phyloP scores from a whole-genome alignment of 73 alveolate species.

The Paramecium pentaurelia region DNA sequence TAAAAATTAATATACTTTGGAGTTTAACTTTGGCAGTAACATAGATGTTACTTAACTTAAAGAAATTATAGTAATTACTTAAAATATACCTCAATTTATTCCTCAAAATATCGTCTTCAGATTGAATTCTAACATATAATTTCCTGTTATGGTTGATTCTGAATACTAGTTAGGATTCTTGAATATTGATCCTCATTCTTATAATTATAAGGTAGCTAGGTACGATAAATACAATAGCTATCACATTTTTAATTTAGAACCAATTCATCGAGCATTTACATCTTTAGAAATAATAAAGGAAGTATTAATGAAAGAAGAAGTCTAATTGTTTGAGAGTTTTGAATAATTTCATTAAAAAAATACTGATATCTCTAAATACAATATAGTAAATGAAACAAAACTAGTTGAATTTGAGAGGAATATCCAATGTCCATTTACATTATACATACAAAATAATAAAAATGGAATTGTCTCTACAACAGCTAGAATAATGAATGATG shows the following conservation, averaged over 20 bases:
- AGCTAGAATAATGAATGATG: not conserved
- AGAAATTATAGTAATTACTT: not conserved
- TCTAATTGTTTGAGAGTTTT: not conserved
- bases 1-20: not conserved
- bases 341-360: not conserved
- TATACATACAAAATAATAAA: not conserved
- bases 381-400: not conserved
- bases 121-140: not conserved
- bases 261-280: not conserved
- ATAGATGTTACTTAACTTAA: not conserved
- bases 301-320: not conserved
- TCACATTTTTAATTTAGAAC: not conserved
- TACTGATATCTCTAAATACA: not conserved
- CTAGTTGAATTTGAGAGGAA: not conserved
- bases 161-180: not conserved
- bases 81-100: not conserved
- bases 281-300: not conserved
- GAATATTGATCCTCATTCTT: not conserved
- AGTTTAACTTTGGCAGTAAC: conserved; percentile 9
- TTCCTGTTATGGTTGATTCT: not conserved
- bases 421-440: not conserved
- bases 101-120: not conserved
- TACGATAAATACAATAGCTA: not conserved
- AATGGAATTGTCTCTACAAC: not conserved
- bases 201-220: not conserved